These are phyloP conservation scores for Fusarium devonianum DNA, from an alignment of 2,329 filamentous ascomycete species.

Conservation along the genomic window DNA sequence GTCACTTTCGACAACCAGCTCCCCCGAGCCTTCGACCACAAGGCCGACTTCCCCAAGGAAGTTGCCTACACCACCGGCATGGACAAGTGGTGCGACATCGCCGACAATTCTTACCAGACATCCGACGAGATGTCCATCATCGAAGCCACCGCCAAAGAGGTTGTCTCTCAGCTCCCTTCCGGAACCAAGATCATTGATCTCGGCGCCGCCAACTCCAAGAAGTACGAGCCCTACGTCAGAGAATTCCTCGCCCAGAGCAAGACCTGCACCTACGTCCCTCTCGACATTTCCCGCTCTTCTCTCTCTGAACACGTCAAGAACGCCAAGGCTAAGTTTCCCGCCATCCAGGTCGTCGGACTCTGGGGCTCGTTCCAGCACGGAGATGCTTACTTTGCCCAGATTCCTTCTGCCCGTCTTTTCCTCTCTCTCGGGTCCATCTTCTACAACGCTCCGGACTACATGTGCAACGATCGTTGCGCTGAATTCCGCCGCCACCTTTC, in stretches of 20 bases:
- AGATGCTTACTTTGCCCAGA: constrained; percentile 16
- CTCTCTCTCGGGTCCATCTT: constrained; percentile 29
- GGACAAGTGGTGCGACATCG: constrained; percentile 28
- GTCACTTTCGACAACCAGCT: constrained; percentile 19
- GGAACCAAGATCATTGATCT: constrained; percentile 28
- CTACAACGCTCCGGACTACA: constrained; percentile 26
- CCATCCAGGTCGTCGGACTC: constrained; percentile 19
- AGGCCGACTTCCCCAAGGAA: constrained; percentile 37
- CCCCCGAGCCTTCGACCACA: constrained; percentile 4
- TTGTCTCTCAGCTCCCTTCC: constrained; percentile 19
- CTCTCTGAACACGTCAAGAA: constrained; percentile 16
- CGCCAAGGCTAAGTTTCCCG: constrained; percentile 16
- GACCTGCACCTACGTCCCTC: constrained; percentile 22
- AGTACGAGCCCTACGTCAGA: constrained; percentile 31
- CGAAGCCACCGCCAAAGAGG: constrained; percentile 12
- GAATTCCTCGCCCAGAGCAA: constrained; percentile 28
- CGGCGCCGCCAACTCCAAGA: constrained; percentile 31
- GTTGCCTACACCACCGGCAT: constrained; percentile 33
- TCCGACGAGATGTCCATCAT: constrained; percentile 27
- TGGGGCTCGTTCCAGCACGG: constrained; percentile 36
- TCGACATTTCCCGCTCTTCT: constrained; percentile 21
- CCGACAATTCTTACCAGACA: constrained; percentile 32
- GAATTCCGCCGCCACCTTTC: constrained; percentile 28
- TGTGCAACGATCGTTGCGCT: constrained; percentile 27
- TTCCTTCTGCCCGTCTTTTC: constrained; percentile 17